Conservation (phyloP, 1,139 yeast genomes). For the Suhomyces choctaworum region DNA sequence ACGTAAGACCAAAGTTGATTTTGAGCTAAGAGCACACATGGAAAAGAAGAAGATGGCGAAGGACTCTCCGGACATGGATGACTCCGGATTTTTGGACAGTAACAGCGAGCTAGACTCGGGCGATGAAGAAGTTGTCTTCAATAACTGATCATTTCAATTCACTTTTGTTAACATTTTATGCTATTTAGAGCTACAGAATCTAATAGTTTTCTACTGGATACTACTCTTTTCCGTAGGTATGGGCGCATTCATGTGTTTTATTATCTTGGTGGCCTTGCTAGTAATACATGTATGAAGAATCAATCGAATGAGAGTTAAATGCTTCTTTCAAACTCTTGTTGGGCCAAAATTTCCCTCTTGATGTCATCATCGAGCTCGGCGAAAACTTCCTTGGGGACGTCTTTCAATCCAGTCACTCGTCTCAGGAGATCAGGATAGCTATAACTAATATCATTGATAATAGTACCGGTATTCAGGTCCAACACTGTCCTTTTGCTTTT, state of each 20-base stretch:
- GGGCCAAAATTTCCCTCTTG: conserved; percentile 62
- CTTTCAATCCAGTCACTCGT: conserved; percentile 62
- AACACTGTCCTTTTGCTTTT: conserved; percentile 22
- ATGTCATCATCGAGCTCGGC: conserved; percentile 59
- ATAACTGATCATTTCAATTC: conserved; percentile 6
- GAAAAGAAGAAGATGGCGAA: conserved; percentile 35
- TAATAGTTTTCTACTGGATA: too few relatives aligned
- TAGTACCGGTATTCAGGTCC: conserved; percentile 19
- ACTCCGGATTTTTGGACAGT: conserved; percentile 16
- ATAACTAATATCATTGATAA: conserved; percentile 51
- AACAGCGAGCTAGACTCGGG: conserved; percentile 26
- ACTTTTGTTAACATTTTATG: too few relatives aligned
- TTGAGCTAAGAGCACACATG: conserved; percentile 50
- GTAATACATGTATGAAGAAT: conserved; percentile 12
- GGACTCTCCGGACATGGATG: conserved; percentile 19
- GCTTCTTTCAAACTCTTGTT: conserved; percentile 55
- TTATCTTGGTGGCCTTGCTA: too few relatives aligned
- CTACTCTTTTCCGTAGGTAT: too few relatives aligned
- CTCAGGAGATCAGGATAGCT: conserved; percentile 43
- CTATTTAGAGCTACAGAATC: too few relatives aligned
- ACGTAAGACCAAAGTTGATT: conserved; percentile 50
- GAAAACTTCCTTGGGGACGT: conserved; percentile 58
- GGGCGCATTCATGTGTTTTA: too few relatives aligned
- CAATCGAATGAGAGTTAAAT: conserved; percentile 2
- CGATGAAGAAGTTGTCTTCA: conserved; percentile 26